phyloP scores from a whole-genome alignment of 805 yeast species.

The Nematodospora valgi region DNA sequence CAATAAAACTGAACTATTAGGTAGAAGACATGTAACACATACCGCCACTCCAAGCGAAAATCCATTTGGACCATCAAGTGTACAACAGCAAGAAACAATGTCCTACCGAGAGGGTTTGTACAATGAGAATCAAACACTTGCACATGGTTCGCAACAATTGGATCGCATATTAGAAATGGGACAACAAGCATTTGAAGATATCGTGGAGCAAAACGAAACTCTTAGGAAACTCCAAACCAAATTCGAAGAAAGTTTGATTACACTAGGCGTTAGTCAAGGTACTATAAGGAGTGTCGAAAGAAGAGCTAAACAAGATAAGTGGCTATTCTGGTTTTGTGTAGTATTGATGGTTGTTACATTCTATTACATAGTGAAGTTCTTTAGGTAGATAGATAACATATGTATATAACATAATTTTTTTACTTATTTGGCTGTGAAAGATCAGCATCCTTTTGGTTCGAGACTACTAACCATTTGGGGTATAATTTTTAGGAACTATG shows the following conservation, averaged over 20 bases:
- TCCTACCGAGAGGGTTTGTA: slow-evolving; percentile 59
- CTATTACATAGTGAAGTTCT: slow-evolving; percentile 62
- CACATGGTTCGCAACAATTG: slow-evolving; percentile 72
- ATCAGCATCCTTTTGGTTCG: no score
- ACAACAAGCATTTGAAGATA: slow-evolving; percentile 75
- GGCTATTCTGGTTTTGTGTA: slow-evolving; percentile 79
- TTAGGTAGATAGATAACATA: no score
- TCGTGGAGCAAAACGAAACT: slow-evolving; percentile 79
- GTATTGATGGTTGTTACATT: slow-evolving; percentile 59
- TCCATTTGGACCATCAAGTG: slow-evolving; percentile 37
- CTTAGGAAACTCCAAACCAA: slow-evolving; percentile 59
- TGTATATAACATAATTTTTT: no score
- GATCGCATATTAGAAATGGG: slow-evolving; percentile 93
- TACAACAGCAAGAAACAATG: slow-evolving; percentile 23
- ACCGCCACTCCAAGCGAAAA: slow-evolving; percentile 38
- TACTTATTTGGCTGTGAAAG: no score
- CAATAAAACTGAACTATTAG: slow-evolving; percentile 52
- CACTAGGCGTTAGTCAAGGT: slow-evolving; percentile 82
- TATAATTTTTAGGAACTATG: no score
- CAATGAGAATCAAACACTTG: slow-evolving; percentile 62
- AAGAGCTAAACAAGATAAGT: slow-evolving; percentile 81
- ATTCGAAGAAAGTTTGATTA: slow-evolving; percentile 65
- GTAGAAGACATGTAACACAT: slow-evolving; percentile 38
- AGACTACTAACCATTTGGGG: no score
- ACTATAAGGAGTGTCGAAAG: slow-evolving; percentile 79